Conservation (phyloP, 495 filamentous ascomycete species). For the Platismatia glauca region DNA sequence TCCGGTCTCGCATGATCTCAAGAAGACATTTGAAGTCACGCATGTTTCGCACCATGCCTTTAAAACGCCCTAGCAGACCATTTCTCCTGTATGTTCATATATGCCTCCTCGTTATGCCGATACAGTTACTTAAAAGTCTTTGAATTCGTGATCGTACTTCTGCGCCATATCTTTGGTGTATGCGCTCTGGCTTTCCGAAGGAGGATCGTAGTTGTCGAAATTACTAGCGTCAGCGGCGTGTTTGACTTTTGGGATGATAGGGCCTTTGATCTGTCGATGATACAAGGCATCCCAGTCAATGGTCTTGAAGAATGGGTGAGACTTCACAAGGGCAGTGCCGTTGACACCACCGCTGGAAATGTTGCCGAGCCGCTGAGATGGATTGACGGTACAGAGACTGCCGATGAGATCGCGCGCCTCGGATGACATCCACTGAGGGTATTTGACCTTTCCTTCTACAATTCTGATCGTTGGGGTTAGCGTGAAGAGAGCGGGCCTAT, state of each 20-base stretch:
- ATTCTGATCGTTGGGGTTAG: slow-evolving; percentile 41
- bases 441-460: slow-evolving; percentile 62
- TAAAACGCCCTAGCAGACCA: neutral
- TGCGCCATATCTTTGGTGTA: slow-evolving; percentile 66
- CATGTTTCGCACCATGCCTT: neutral
- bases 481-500: slow-evolving; percentile 5
- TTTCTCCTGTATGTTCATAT: neutral
- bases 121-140: slow-evolving; percentile 52
- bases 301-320: slow-evolving; percentile 75
- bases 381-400: slow-evolving; percentile 80
- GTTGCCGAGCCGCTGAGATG: slow-evolving; percentile 78
- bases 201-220: slow-evolving; percentile 78
- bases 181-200: slow-evolving; percentile 41
- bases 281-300: slow-evolving; percentile 84
- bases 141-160: slow-evolving; percentile 71
- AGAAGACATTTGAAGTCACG: slow-evolving; percentile 3
- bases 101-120: neutral
- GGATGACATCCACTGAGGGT: slow-evolving; percentile 58
- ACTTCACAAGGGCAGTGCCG: slow-evolving; percentile 71
- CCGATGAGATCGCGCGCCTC: slow-evolving; percentile 78
- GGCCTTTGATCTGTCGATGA: slow-evolving; percentile 58
- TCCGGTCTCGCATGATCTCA: slow-evolving; percentile 4
- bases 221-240: slow-evolving; percentile 78
- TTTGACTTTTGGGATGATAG: slow-evolving; percentile 75
- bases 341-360: slow-evolving; percentile 49